These are phyloP conservation scores for Diaporthe vexans DNA, from an alignment of 2,329 filamentous ascomycete species.

Conservation along the genomic window DNA sequence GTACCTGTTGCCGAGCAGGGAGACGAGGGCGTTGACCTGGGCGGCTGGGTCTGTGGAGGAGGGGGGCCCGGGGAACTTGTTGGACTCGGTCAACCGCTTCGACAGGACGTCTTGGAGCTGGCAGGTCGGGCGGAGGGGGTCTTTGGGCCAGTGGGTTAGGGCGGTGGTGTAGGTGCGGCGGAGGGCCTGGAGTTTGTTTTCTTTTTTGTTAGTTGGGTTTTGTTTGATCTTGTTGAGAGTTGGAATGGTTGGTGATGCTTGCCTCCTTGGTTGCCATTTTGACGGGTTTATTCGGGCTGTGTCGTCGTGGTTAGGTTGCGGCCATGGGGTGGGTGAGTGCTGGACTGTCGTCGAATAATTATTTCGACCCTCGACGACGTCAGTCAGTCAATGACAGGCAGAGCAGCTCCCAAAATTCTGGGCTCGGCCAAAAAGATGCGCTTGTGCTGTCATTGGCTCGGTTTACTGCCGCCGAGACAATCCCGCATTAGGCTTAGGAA, in stretches of 20 bases:
- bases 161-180: slow-evolving; percentile 58
- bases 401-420: background rate
- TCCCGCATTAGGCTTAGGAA: background rate
- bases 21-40: slow-evolving; percentile 72
- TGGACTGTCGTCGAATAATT: no score
- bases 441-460: slow-evolving; percentile 22
- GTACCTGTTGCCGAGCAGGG: slow-evolving; percentile 72
- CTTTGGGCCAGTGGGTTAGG: slow-evolving; percentile 73
- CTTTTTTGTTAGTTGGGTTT: background rate
- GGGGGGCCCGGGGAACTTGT: slow-evolving; percentile 41
- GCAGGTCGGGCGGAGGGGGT: slow-evolving; percentile 72
- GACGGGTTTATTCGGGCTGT: no score
- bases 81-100: slow-evolving; percentile 56
- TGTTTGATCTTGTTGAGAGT: background rate
- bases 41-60: slow-evolving; percentile 47
- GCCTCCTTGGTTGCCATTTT: slow-evolving; percentile 41
- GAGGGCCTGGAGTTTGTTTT: slow-evolving; percentile 27
- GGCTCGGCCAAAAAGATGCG: slow-evolving; percentile 5
- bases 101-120: slow-evolving; percentile 72
- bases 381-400: slow-evolving; percentile 12
- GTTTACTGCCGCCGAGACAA: background rate
- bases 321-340: no score
- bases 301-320: background rate
- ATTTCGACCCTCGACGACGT: background rate
- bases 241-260: background rate